phyloP scores from a whole-genome alignment of 2,329 filamentous ascomycete genomes.

The Penicillium fuscoglaucum region DNA sequence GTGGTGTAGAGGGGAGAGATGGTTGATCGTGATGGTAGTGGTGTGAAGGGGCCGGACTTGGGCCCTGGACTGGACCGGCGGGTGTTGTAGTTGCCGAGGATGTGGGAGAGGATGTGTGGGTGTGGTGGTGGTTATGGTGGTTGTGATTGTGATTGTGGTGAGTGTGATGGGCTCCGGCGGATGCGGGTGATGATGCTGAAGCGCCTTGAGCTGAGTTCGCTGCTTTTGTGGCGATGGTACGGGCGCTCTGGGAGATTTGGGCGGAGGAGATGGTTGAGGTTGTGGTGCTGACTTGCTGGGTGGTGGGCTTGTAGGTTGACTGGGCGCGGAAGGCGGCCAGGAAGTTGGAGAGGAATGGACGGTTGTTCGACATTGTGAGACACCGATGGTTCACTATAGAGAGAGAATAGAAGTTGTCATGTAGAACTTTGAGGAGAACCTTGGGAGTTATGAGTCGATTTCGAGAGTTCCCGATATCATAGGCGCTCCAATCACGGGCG shows the following conservation, averaged over 20 bases:
- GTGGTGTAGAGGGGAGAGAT: constrained; percentile 30
- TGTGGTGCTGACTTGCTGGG: constrained; percentile 34
- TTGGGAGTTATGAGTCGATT: constrained; percentile 11
- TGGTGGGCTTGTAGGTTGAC: constrained; percentile 59
- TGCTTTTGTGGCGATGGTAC: constrained; percentile 52
- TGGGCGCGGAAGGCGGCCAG: constrained; percentile 67
- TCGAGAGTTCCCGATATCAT: constrained; percentile 7
- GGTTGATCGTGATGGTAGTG: constrained; percentile 41
- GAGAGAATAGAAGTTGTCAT: neutral
- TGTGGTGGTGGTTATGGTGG: constrained; percentile 6
- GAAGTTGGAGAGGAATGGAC: constrained; percentile 67
- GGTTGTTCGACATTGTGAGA: constrained; percentile 61
- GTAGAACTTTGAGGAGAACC: constrained; percentile 3
- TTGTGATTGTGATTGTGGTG: constrained; percentile 38
- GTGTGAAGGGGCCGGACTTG: constrained; percentile 36
- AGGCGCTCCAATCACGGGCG: constrained; percentile 21
- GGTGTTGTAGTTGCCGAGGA: constrained; percentile 10
- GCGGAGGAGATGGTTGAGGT: constrained; percentile 41
- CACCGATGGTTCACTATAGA: neutral
- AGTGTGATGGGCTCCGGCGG: constrained; percentile 16
- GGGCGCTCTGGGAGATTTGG: constrained; percentile 44
- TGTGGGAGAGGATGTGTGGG: constrained; percentile 18
- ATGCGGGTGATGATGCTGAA: constrained; percentile 7
- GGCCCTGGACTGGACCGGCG: constrained; percentile 16
- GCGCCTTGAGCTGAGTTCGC: constrained; percentile 17